Conservation (phyloP, 345 rosid genomes). For the Syzygium jambos region DNA sequence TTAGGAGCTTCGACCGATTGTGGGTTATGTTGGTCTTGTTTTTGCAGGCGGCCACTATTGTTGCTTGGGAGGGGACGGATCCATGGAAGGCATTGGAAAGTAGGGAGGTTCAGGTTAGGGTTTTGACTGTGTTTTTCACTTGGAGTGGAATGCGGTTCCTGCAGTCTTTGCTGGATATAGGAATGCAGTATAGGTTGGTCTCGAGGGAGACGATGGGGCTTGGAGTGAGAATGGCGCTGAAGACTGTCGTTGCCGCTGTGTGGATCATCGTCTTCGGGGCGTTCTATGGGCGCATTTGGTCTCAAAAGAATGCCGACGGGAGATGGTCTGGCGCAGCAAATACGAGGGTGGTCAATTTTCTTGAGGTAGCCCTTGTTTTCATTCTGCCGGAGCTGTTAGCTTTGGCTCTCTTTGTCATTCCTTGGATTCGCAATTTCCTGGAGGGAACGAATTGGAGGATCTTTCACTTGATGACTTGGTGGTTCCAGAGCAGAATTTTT, state of each 20-base stretch:
- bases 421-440: slow-evolving; percentile 87
- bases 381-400: slow-evolving; percentile 76
- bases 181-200: slow-evolving; percentile 51
- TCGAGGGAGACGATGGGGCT: slow-evolving; percentile 69
- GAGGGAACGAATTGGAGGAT: slow-evolving; percentile 86
- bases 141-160: slow-evolving; percentile 83
- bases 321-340: slow-evolving; percentile 40
- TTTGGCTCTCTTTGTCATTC: slow-evolving; percentile 60
- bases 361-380: slow-evolving; percentile 54
- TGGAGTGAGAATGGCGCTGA: slow-evolving; percentile 75
- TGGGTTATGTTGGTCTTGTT: slow-evolving; percentile 80
- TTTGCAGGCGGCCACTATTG: slow-evolving; percentile 70
- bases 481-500: slow-evolving; percentile 39
- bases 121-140: slow-evolving; percentile 66
- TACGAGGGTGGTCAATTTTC: slow-evolving; percentile 45
- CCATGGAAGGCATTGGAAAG: slow-evolving; percentile 56
- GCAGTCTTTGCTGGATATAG: slow-evolving; percentile 72
- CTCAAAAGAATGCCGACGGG: slow-evolving; percentile 41
- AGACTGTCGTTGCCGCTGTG: slow-evolving; percentile 50
- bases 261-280: slow-evolving; percentile 63
- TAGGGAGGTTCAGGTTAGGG: slow-evolving; percentile 53
- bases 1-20: slow-evolving; percentile 80
- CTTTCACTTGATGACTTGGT: slow-evolving; percentile 31
- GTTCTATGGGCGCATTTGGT: slow-evolving; percentile 73
- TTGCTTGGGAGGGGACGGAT: slow-evolving; percentile 50